Base-by-base conservation (phyloP, 176 grass and related monocot genomes). In the Thalia dealbata region DNA sequence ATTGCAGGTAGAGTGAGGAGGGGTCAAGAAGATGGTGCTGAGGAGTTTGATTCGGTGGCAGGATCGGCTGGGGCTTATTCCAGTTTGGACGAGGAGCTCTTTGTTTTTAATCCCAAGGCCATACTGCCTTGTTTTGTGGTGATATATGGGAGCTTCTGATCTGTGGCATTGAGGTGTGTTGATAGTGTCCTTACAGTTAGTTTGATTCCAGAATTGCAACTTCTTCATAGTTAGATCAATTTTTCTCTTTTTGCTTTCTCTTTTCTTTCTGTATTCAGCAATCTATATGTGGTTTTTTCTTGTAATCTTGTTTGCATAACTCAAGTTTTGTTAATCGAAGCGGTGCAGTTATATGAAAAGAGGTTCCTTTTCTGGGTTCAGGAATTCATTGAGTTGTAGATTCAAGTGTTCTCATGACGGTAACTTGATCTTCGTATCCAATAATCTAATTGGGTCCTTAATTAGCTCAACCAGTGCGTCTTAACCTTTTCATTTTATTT, bases 111-210 rank as follows among this genome's bases (percentile, higher is more conserved):
- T 79, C 72, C 89, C 52, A 84, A 79, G 80, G 93, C 89, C 25
- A 88, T 97, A 32, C 48, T 91, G 19, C 90, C 87, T 60, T 97
- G 93, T 80, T 97, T 97, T 84, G 78, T 86, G 60, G 89, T 97
- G 71, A 85, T 92, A 58, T 84, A 88, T 78, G 78, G 76, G 83
- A 76, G 73, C 69, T 86, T 89, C 52, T 91, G 78, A 29, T 41
- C 10, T 67, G 3, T 19, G 16, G 43, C 35, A 4, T 22, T 25
- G 32, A 38, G 32, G 32, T 23, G n/a, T 42, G 66, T 44, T 69
- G 9, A 69, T 46, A 41, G 19, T 69, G 19, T 10, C 35, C 4
- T n/a, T 11, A 35, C 24, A 66, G 14, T 30, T 30, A 2, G 14
- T 16, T 27, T 65, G 19, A n/a, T 43, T 43, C 44, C 19, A 3